Evolutionary conservation across 345 rosid species (phyloP).

Genomic region (Orychophragmus violaceus): DNA sequence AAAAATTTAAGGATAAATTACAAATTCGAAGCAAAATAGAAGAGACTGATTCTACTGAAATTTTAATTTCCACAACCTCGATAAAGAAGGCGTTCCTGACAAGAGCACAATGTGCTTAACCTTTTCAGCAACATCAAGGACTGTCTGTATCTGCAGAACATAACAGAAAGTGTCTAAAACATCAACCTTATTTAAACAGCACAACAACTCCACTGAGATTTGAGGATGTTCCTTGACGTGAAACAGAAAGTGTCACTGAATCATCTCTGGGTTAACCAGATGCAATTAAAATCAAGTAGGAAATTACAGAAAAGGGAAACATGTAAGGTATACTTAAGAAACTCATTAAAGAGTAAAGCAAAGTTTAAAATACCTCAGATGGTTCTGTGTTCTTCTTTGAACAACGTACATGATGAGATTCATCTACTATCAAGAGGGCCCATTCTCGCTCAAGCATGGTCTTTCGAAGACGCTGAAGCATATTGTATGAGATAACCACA

Average conservation of each 20-base stretch:
- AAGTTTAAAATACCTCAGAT: slow-evolving; percentile 51
- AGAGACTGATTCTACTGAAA: slow-evolving; percentile 10
- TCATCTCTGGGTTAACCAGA: not conserved
- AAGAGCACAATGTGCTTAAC: slow-evolving; percentile 68
- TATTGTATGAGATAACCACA: slow-evolving; percentile 84
- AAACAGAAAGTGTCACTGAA: slow-evolving; percentile 13
- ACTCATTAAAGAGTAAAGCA: not conserved
- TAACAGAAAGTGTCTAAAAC: not conserved
- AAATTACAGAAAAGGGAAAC: not conserved
- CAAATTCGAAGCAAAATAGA: slow-evolving; percentile 11
- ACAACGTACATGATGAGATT: slow-evolving; percentile 87
- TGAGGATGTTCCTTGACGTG: not conserved
- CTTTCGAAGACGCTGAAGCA: slow-evolving; percentile 72
- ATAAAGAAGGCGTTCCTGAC: slow-evolving; percentile 96
- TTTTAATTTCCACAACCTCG: slow-evolving; percentile 59
- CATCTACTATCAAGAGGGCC: slow-evolving; percentile 87
- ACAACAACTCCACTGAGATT: not conserved
- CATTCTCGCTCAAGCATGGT: slow-evolving; percentile 72
- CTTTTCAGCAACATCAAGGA: slow-evolving; percentile 75
- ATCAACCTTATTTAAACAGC: slow-evolving; percentile 8
- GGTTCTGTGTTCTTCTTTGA: slow-evolving; percentile 67
- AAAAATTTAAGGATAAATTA: slow-evolving; percentile 1
- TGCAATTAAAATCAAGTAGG: not conserved
- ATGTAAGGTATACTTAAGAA: not conserved
- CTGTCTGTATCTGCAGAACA: slow-evolving; percentile 56